Evolutionary conservation across 2,329 filamentous ascomycete species (phyloP).

Genomic region (Sporothrix luriei): DNA sequence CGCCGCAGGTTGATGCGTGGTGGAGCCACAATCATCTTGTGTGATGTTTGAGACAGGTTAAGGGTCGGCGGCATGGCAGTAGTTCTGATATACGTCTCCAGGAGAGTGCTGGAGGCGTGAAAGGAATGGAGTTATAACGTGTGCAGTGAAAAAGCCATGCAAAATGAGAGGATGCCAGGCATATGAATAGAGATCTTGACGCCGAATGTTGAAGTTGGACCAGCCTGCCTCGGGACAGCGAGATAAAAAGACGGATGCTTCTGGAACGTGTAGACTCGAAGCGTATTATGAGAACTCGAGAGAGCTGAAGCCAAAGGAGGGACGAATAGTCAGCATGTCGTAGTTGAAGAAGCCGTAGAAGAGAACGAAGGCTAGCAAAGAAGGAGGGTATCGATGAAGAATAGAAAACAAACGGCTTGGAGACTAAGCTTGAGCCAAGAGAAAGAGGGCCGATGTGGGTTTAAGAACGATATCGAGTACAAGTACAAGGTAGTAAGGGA

Average conservation of each 20-base stretch:
- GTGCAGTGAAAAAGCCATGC: not conserved
- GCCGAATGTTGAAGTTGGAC: constrained; percentile 6
- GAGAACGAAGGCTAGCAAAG: not conserved
- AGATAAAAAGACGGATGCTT: not conserved
- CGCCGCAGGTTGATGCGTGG: constrained; percentile 62
- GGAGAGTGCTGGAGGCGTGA: not conserved
- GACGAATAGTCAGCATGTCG: no score
- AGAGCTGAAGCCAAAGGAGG: not conserved
- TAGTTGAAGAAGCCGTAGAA: not conserved
- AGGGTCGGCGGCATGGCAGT: constrained; percentile 51
- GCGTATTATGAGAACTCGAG: not conserved
- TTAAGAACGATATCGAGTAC: constrained; percentile 18
- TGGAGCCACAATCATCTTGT: constrained; percentile 57
- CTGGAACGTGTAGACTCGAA: not conserved
- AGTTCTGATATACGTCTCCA: not conserved
- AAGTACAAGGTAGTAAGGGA: not conserved
- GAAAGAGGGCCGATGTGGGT: constrained; percentile 21
- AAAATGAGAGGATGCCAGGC: not conserved
- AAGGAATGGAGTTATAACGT: not conserved
- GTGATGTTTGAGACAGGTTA: constrained; percentile 49
- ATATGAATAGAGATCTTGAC: not conserved
- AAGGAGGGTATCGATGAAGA: not conserved
- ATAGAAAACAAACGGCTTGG: not conserved
- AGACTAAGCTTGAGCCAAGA: constrained; percentile 18
- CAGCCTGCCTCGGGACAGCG: not conserved